These are phyloP conservation scores for Neofusicoccum umdonicola DNA, from an alignment of 2,329 filamentous ascomycete species.

Conservation along the genomic window DNA sequence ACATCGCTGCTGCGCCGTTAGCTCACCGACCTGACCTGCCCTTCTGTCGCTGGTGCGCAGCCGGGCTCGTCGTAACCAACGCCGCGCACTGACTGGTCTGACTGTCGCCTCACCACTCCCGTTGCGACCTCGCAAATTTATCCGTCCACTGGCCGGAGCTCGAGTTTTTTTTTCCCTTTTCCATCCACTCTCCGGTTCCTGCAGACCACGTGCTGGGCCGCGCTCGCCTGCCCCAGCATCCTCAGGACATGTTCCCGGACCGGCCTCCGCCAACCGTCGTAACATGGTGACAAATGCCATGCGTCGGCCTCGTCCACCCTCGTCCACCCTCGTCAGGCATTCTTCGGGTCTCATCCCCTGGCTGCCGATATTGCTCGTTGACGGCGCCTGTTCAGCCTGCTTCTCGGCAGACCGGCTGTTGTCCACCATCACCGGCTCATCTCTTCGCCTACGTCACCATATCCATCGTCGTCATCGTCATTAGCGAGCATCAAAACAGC, in stretches of 20 bases:
- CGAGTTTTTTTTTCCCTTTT: background rate
- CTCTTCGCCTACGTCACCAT: background rate
- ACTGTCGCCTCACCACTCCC: background rate
- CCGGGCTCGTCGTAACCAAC: background rate
- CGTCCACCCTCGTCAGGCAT: background rate
- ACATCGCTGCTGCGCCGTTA: background rate
- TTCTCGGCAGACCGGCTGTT: background rate
- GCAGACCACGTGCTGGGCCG: background rate
- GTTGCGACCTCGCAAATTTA: background rate
- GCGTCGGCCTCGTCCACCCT: background rate
- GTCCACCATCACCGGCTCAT: background rate
- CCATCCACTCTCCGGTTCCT: background rate
- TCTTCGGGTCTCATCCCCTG: background rate
- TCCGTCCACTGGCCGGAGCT: background rate
- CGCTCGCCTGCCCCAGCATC: background rate
- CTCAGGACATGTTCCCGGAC: background rate
- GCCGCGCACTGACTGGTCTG: background rate
- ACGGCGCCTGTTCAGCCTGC: background rate
- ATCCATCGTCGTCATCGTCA: background rate
- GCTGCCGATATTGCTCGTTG: background rate
- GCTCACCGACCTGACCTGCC: conserved; percentile 4
- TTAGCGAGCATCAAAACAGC: conserved; percentile 5
- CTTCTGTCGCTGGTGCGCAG: background rate
- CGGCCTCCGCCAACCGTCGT: background rate
- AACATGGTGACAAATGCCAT: background rate